Evolutionary conservation across 1,284 basidiomycete species (phyloP).

Genomic region (Sporisorium reilianum): DNA sequence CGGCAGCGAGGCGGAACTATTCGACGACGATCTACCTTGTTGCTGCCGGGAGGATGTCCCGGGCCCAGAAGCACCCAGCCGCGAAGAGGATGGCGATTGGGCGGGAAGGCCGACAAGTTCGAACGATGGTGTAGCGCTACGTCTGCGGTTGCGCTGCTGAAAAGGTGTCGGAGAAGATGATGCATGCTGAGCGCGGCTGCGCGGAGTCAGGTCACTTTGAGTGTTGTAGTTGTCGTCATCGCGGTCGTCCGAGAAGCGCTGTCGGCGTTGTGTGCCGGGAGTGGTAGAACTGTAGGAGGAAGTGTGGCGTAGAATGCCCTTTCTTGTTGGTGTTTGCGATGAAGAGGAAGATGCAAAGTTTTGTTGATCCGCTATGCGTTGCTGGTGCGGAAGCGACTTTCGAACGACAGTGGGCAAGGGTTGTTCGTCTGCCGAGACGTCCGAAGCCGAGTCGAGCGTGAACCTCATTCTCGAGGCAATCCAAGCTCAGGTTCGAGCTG

Average conservation of each 20-base stretch:
- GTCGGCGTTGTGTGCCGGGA: conserved; percentile 14
- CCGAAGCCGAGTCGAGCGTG: conserved; percentile 40
- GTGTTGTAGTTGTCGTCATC: neutral
- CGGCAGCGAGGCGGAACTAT: conserved; percentile 15
- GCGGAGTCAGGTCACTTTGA: conserved; percentile 5
- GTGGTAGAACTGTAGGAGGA: conserved; percentile 22
- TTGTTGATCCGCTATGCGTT: conserved; percentile 5
- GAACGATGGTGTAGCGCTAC: conserved; percentile 36
- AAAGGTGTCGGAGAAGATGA: conserved; percentile 8
- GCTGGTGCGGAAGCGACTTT: conserved; percentile 29
- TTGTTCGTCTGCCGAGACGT: conserved; percentile 35
- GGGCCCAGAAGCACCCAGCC: neutral
- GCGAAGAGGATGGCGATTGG: conserved; percentile 19
- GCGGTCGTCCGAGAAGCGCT: conserved; percentile 17
- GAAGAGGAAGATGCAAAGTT: conserved; percentile 35
- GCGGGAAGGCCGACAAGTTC: conserved; percentile 39
- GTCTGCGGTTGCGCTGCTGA: conserved; percentile 21
- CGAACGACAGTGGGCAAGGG: conserved; percentile 23
- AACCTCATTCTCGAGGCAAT: conserved; percentile 21
- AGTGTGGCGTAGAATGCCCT: conserved; percentile 41
- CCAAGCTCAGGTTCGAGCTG: neutral
- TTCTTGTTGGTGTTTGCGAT: conserved; percentile 21
- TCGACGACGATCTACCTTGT: neutral
- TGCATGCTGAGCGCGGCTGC: neutral
- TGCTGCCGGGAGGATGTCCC: conserved; percentile 9